phyloP scores from a whole-genome alignment of 257 asterid genomes.

The Parsonsia alboflavescens region DNA sequence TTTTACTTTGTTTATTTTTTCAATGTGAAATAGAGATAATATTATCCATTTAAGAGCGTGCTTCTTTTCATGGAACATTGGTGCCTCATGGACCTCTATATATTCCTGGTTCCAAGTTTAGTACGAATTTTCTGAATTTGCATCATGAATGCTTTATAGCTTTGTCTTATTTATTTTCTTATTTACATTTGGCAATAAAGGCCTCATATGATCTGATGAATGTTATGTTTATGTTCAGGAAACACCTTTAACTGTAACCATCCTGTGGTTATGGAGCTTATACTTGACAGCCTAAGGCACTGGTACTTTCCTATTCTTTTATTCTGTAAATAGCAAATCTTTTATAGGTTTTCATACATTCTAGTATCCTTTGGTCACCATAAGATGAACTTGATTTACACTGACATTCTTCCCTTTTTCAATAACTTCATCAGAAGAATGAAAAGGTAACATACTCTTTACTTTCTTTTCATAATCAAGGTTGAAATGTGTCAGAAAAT shows the following conservation, averaged over 20 bases:
- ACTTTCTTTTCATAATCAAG: background rate
- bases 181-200: background rate
- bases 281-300: constrained; percentile 95
- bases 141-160: background rate
- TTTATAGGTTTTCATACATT: background rate
- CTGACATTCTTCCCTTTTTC: background rate
- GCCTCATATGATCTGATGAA: constrained; percentile 17
- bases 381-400: background rate
- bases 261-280: constrained; percentile 89
- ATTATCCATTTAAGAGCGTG: background rate
- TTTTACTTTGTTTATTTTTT: too few relatives aligned
- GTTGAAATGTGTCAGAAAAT: background rate
- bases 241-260: constrained; percentile 96
- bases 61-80: background rate
- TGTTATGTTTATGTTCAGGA: constrained; percentile 43
- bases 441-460: background rate
- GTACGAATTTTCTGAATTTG: background rate
- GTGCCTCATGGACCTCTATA: background rate
- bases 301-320: constrained; percentile 53
- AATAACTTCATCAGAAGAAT: background rate
- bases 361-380: background rate
- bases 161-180: background rate
- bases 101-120: background rate
- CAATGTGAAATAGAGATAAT: background rate
- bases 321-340: background rate